Conservation (phyloP, 2,329 filamentous ascomycete genomes). For the Fusarium luffae region DNA sequence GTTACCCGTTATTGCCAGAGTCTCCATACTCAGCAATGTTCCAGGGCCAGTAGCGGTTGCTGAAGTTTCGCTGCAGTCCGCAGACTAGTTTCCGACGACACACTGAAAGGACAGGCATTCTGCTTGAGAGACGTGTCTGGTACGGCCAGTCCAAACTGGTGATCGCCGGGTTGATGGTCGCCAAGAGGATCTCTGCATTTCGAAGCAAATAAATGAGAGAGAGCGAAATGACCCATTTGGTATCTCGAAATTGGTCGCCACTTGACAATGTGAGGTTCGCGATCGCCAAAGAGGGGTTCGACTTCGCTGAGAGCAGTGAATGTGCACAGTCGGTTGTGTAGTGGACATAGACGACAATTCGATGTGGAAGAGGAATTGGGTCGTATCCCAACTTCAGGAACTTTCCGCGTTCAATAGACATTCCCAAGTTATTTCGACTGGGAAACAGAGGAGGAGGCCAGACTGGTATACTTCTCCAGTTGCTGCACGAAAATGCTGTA, state of each 20-base stretch:
- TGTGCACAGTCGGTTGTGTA: neutral
- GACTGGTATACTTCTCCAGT: too few relatives aligned
- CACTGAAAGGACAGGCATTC: too few relatives aligned
- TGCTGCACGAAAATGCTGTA: too few relatives aligned
- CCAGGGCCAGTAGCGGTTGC: neutral
- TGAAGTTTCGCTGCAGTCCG: neutral
- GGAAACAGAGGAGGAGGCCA: neutral
- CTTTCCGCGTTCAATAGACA: neutral
- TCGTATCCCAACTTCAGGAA: neutral
- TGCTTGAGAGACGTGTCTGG: neutral
- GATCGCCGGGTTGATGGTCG: neutral
- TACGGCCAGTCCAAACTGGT: neutral
- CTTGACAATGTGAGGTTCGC: neutral
- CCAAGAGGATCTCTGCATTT: neutral
- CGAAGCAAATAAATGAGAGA: neutral
- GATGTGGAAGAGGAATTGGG: too few relatives aligned
- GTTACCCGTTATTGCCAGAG: too few relatives aligned
- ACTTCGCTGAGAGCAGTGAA: fast-evolving
- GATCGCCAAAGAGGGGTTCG: neutral
- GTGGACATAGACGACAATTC: neutral
- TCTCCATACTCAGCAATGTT: too few relatives aligned
- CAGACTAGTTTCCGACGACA: too few relatives aligned
- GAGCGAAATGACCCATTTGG: neutral
- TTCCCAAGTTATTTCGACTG: neutral
- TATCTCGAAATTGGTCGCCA: neutral